Evolutionary conservation across 177 flowering plant genomes (phyloP).

Genomic region (Tripterygium wilfordii): DNA sequence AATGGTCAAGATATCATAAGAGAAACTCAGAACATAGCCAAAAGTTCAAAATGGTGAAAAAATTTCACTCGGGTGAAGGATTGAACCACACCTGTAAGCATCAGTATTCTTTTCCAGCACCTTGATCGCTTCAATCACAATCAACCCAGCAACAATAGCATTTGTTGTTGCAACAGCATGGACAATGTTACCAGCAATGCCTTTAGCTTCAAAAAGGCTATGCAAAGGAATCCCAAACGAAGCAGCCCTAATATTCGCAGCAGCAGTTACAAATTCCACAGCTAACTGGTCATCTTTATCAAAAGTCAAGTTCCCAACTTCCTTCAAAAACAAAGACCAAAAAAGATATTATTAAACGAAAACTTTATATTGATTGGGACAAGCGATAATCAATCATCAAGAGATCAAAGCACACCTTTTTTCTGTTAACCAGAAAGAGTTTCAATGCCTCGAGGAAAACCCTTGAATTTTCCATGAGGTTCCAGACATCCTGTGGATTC

Average conservation of each 20-base stretch:
- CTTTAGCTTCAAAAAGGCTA: conserved; percentile 98
- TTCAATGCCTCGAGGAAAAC: conserved; percentile 79
- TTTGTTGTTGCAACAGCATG: conserved; percentile 99
- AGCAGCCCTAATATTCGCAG: conserved; percentile 92
- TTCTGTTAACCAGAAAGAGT: conserved; percentile 65
- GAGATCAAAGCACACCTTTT: conserved; percentile 47
- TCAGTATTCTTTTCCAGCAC: conserved; percentile 59
- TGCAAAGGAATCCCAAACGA: conserved; percentile 92
- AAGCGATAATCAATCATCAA: not conserved
- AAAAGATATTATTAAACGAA: too few species aligned
- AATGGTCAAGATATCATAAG: too few species aligned
- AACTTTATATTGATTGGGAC: too few species aligned
- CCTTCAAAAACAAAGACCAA: too few species aligned
- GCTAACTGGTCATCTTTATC: conserved; percentile 98
- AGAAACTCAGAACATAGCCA: too few species aligned
- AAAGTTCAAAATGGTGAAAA: too few species aligned
- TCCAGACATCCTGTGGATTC: conserved; percentile 95
- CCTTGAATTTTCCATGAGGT: conserved; percentile 69
- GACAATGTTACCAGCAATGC: conserved; percentile 96
- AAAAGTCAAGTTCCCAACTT: conserved; percentile 77
- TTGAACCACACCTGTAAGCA: conserved; percentile 52
- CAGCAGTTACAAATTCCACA: conserved; percentile 98
- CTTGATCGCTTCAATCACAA: conserved; percentile 97
- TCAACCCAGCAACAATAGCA: conserved; percentile 92
- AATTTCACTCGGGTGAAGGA: too few species aligned